Evolutionary conservation across 495 filamentous ascomycete genomes (phyloP).

Genomic region (Chaetomium fimeti): DNA sequence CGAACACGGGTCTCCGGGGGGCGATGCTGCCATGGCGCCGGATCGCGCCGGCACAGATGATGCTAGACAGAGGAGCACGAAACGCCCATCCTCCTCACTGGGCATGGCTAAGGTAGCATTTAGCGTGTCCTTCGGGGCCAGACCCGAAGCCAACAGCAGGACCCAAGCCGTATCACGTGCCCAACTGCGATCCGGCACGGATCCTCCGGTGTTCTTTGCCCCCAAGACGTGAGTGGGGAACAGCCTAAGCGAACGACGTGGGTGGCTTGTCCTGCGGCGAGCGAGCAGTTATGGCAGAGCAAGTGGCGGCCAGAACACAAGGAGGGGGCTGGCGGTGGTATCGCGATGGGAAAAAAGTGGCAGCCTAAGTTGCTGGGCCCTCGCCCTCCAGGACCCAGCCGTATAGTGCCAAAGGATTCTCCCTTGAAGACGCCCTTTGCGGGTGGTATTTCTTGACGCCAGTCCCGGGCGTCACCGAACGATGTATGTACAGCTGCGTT

Average conservation of each 20-base stretch:
- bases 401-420: conserved; percentile 7
- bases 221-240: conserved; percentile 1
- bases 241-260: background rate
- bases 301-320: conserved; percentile 9
- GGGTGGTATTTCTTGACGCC: background rate
- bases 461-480: background rate
- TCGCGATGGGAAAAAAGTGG: conserved; percentile 1
- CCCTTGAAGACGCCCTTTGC: background rate
- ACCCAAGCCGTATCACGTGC: background rate
- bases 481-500: background rate
- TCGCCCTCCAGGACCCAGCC: background rate
- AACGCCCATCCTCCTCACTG: background rate
- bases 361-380: background rate
- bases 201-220: background rate
- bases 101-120: background rate
- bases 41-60: background rate
- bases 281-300: background rate
- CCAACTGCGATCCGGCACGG: background rate
- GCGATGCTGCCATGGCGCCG: background rate
- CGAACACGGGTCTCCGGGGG: background rate
- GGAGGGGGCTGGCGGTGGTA: conserved; percentile 7
- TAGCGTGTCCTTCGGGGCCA: background rate
- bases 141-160: background rate
- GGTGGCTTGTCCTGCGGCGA: conserved; percentile 15
- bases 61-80: background rate